These are phyloP conservation scores for Mycena albidolilacea DNA, from an alignment of 768 basidiomycete genomes.

Conservation along the genomic window DNA sequence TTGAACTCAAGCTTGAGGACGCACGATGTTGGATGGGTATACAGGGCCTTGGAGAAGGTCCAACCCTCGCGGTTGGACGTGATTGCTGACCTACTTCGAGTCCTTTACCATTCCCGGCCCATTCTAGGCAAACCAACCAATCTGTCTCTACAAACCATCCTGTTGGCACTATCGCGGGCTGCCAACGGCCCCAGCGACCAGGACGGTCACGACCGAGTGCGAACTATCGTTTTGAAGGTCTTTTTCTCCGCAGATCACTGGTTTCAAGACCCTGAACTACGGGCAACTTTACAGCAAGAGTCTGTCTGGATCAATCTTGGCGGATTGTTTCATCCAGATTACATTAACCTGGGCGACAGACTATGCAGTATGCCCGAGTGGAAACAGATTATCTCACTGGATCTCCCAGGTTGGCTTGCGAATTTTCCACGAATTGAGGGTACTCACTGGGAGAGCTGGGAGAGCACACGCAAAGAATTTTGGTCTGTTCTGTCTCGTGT, in stretches of 20 bases:
- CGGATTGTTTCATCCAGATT: slow-evolving; percentile 6
- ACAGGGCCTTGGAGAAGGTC: slow-evolving; percentile 2
- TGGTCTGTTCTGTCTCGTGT: slow-evolving; percentile 1
- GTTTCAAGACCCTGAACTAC: slow-evolving; percentile 4
- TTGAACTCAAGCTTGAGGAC: not conserved
- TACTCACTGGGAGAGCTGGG: not conserved
- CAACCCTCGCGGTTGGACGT: not conserved
- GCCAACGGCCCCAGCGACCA: not conserved
- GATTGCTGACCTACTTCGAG: slow-evolving; percentile 2
- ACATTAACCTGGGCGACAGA: slow-evolving; percentile 4
- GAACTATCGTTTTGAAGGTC: slow-evolving; percentile 7
- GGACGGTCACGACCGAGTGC: slow-evolving; percentile 2
- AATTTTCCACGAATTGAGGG: slow-evolving; percentile 4
- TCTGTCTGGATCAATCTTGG: slow-evolving; percentile 8
- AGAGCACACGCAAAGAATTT: slow-evolving; percentile 1
- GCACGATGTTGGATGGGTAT: slow-evolving; percentile 4
- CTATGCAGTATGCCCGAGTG: slow-evolving; percentile 6
- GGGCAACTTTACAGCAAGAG: not conserved
- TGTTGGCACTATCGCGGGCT: not conserved
- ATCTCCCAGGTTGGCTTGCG: slow-evolving; percentile 3
- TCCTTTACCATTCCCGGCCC: slow-evolving; percentile 6
- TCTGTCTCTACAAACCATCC: slow-evolving; percentile 4
- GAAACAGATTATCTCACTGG: slow-evolving; percentile 7
- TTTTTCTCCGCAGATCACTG: slow-evolving; percentile 3
- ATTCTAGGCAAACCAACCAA: not conserved